Evolutionary conservation across 2,329 filamentous ascomycete genomes (phyloP), one percentile per base, ranked within the genome.

Genomic region (Fusarium stilboides): DNA sequence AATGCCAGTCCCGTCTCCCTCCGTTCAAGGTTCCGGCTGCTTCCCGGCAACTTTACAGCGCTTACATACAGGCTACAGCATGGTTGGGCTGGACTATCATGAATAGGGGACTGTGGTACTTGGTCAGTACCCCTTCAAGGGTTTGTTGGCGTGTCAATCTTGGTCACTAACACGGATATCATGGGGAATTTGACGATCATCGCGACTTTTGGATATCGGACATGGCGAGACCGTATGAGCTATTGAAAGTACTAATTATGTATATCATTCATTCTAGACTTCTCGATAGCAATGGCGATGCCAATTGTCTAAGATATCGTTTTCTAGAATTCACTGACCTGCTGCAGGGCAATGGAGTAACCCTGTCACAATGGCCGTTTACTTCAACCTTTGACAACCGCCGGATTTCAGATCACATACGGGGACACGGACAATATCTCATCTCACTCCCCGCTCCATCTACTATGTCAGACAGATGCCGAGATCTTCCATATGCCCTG

Each of bases 1-100:
- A 53, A 51, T 64, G 37, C 34, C 62, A 53, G 37, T 64, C 49
- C 61, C 61, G 58, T 56, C 51, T 57, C 57, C 31, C 52, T 66
- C 52, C 51, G 62, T 64, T 57, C 68, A 61, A 64, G 52, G 62
- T 64, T 57, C 68, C 65, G 67, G 52, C 59, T 57, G 57, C 56
- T 58, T 62, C 65, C 69, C 65, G 62, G 65, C 39, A 56, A 51
- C 31, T 34, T 19, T 26, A 37, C 17, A 52, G 50, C 46, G 50
- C 58, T 44, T 44, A 55, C 34, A 15, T 26, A 20, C n/a, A n/a
- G n/a, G n/a, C n/a, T n/a, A n/a, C 40, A 42, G 8, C 19, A 42
- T 20, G 39, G 39, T 17, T 13, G 28, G 34, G 34, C 14, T 36
- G 34, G 14, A 26, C 54, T 43, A 64, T 64, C 52, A 65, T 65